These are phyloP conservation scores for Trichosporon sp. DNA, from an alignment of 1,284 basidiomycete species.

Conservation along the genomic window DNA sequence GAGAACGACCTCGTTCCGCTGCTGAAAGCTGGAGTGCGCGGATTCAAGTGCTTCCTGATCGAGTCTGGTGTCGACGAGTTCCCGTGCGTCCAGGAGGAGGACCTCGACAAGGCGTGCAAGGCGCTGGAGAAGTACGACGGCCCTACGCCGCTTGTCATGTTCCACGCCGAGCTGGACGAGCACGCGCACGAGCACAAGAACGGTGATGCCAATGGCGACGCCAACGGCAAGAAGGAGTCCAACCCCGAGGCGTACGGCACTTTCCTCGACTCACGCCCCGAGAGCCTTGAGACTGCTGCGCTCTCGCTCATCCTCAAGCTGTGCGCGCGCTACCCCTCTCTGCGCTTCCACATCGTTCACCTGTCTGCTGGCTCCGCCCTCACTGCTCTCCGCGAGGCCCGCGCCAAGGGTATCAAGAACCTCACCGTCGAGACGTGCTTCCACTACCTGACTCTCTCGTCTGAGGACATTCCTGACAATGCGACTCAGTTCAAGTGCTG, in stretches of 20 bases:
- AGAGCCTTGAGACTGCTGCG: slow-evolving; percentile 72
- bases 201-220: background rate
- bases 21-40: slow-evolving; percentile 76
- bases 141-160: slow-evolving; percentile 71
- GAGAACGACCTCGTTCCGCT: slow-evolving; percentile 62
- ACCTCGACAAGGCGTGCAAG: slow-evolving; percentile 71
- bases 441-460: slow-evolving; percentile 72
- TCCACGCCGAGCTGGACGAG: slow-evolving; percentile 83
- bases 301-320: slow-evolving; percentile 73
- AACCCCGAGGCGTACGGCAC: slow-evolving; percentile 65
- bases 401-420: slow-evolving; percentile 61
- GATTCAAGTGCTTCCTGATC: slow-evolving; percentile 94
- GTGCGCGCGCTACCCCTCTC: slow-evolving; percentile 64
- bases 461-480: slow-evolving; percentile 62
- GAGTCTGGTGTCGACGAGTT: slow-evolving; percentile 96
- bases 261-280: slow-evolving; percentile 80
- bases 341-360: slow-evolving; percentile 90
- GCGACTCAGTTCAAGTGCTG: slow-evolving; percentile 72
- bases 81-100: slow-evolving; percentile 73
- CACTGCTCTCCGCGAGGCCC: slow-evolving; percentile 69
- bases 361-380: slow-evolving; percentile 81
- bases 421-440: slow-evolving; percentile 92
- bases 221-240: background rate
- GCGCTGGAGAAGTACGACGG: slow-evolving; percentile 59
- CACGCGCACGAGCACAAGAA: slow-evolving; percentile 26